Evolutionary conservation across 305 asterid species (phyloP).

Genomic region (Fraxinus ornus): DNA sequence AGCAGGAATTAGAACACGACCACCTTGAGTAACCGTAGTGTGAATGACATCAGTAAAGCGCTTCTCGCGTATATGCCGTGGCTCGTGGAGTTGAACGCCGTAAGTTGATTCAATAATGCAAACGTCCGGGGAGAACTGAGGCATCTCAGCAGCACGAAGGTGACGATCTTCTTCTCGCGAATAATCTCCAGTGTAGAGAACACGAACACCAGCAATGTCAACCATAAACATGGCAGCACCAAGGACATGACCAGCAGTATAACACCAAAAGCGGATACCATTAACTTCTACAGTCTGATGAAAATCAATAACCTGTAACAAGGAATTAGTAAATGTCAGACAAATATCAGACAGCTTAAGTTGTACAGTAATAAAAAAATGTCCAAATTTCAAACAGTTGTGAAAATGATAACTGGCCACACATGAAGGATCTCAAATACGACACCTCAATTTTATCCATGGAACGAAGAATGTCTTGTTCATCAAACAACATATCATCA

Average conservation of each 20-base stretch:
- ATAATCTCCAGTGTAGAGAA: slow-evolving; percentile 96
- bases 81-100: slow-evolving; percentile 90
- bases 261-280: slow-evolving; percentile 98
- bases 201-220: slow-evolving; percentile 96
- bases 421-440: background rate
- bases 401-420: slow-evolving; percentile 25
- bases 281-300: slow-evolving; percentile 96
- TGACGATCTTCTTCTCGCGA: slow-evolving; percentile 98
- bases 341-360: slow-evolving; percentile 6
- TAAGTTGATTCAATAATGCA: slow-evolving; percentile 97
- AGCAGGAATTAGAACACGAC: slow-evolving; percentile 92
- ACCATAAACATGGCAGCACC: slow-evolving; percentile 99
- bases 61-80: slow-evolving; percentile 79
- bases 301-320: slow-evolving; percentile 85
- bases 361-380: background rate
- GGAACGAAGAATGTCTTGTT: slow-evolving; percentile 72
- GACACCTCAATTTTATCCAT: slow-evolving; percentile 92
- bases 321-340: slow-evolving; percentile 20
- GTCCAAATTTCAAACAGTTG: background rate
- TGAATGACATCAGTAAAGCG: slow-evolving; percentile 89
- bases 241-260: slow-evolving; percentile 99
- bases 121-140: slow-evolving; percentile 86
- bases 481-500: slow-evolving; percentile 92
- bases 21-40: slow-evolving; percentile 76
- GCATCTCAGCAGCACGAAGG: slow-evolving; percentile 97